Evolutionary conservation across 805 yeast genomes (phyloP), one percentile per base, ranked within the genome.

Genomic region (Sugiyamaella chiloensis): DNA sequence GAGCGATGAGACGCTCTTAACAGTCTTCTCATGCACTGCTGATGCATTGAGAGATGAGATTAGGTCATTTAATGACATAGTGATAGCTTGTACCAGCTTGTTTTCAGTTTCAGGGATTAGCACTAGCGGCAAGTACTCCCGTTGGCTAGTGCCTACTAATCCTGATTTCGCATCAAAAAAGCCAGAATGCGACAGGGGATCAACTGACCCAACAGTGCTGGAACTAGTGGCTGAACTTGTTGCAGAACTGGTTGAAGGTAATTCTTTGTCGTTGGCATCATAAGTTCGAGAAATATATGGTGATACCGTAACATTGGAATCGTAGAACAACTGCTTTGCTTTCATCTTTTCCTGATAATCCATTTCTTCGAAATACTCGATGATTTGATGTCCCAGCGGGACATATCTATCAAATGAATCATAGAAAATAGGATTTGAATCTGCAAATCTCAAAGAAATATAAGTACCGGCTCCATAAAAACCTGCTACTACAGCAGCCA

Each of bases 41-140:
- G 60, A 49, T 11, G 61, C 56, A 44, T 60, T 60, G 40, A 52
- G 51, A 30, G 56, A 51, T 11, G 55, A 50, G 16, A 60, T 59
- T 40, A 60, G 54, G 26, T 58, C 63, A 42, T 60, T 60, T 41
- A 60, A 49, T 2, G 57, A 48, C 59, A 56, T 54, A 44, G 59
- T 46, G 12, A 55, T 55, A 3, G 44, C 52, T n/a, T 51, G 47
- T 14, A 60, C 50, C 6, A 54, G 37, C 4, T 53, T 55, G 47
- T 60, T 58, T 4, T 52, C 37, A 5, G 49, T 52, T 34, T 60
- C 62, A 4, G 62, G 63, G 31, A 60, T 46, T 37, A 53, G 44
- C n/a, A 60, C 42, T 44, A 60, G 41, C 3, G 63, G 63, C 26
- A 60, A 48, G 35, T 60, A 60, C 16, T 56, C 59, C 40, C 54